Evolutionary conservation across 352 stramenopile genomes (phyloP).

Genomic region (Phytophthora pinifolia): DNA sequence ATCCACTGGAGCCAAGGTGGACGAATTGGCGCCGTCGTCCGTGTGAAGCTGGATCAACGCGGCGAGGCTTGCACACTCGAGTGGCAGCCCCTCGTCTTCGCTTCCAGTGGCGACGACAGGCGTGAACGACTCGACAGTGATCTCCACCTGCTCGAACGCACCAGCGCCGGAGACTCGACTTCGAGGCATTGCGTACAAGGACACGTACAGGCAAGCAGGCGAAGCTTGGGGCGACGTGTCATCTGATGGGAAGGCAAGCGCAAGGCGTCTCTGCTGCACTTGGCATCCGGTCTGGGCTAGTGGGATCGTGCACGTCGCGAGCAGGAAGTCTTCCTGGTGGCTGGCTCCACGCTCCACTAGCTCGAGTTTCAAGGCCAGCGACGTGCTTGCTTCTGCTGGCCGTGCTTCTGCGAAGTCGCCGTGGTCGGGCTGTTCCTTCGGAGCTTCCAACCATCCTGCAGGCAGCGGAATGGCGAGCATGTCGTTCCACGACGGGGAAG

Average conservation of each 20-base stretch:
- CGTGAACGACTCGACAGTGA: constrained; percentile 29
- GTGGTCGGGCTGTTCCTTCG: constrained; percentile 3
- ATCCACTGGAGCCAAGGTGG: neutral
- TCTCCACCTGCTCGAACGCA: constrained; percentile 24
- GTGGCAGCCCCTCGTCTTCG: constrained; percentile 18
- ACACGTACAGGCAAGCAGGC: constrained; percentile 27
- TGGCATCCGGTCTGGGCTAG: constrained; percentile 24
- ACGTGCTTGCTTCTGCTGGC: neutral
- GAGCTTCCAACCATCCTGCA: constrained; percentile 31
- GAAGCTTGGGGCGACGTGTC: neutral
- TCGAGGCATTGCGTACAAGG: constrained; percentile 15
- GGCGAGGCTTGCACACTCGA: constrained; percentile 21
- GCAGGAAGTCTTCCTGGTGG: constrained; percentile 64
- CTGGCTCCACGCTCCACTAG: constrained; percentile 59
- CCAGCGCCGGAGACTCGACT: neutral
- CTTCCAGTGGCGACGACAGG: constrained; percentile 27
- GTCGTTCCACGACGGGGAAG: constrained; percentile 62
- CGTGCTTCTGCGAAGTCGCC: too few species aligned
- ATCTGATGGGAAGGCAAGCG: constrained; percentile 24
- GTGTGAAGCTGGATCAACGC: constrained; percentile 7
- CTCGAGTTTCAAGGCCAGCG: constrained; percentile 45
- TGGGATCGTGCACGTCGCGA: constrained; percentile 34
- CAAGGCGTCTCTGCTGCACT: constrained; percentile 28
- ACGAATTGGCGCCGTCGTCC: neutral
- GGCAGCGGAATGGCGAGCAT: constrained; percentile 59